Base-by-base conservation (phyloP, 352 stramenopile genomes). In the Phytophthora sansomeana region DNA sequence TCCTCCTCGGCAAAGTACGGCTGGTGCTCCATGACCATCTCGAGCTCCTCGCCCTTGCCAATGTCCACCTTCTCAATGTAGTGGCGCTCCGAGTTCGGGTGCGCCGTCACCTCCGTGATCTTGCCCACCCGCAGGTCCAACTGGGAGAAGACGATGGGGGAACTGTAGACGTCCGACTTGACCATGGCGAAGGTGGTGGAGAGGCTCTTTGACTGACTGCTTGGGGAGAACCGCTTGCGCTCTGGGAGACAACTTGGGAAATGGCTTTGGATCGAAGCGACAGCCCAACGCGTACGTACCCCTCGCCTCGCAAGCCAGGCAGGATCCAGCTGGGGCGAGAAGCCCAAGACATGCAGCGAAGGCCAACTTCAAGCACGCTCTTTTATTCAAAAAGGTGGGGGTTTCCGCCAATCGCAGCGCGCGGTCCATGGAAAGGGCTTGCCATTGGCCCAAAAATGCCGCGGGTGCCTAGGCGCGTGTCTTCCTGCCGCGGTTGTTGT, bases 61-160 rank as follows among this genome's bases (percentile, higher is more conserved):
- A 92, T 84, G 62, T 89, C 80, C 30, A 92, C 84, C 49, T 85
- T 88, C 67, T 91, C 81, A 41, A 91, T 75, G 65, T 92, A 92
- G 58, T 90, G 81, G 42, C 78, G 78, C 66, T 92, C 84, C 38
- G 78, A 90, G 59, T 79, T 88, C 41, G 84, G 77, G 66, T 92
- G 84, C 19, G 80, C 62, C 58, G 76, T 83, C 16, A 87, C 81
- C 58, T 92, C 84, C 10, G 79, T 78, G 51, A 92, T 82, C 58
- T 85, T 80, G 67, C 84, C 84, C 55, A 92, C 84, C 50, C 84
- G 80, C 66, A 92, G 30, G 61, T 92, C 84, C 62, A 90, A 50
- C 58, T 90, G 79, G 21, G 74, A 69, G 60, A 91, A 92, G 32
- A 90, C 73, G 58, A 90, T 89, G 10, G 83, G 83, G 21, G 83